A percentile compares a stretch with the other conserved stretches of the same genome.
Conservation (phyloP, 164 flowering plant genomes). For the Malania oleifera region DNA sequence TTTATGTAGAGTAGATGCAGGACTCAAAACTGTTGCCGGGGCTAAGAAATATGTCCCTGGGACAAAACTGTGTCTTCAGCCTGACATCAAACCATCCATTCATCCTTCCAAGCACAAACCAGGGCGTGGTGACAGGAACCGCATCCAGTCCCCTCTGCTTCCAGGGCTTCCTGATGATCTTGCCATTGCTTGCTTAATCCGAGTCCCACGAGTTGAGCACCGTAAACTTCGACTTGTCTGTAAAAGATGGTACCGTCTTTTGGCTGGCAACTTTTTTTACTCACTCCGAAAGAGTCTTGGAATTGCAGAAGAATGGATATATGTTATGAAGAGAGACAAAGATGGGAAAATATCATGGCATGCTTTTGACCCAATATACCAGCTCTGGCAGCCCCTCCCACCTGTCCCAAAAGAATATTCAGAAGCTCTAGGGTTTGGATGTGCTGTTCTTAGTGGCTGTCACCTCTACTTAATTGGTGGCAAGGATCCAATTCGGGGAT, state of each 20-base stretch:
- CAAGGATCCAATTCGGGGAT: slow-evolving; percentile 68
- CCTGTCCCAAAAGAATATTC: slow-evolving; percentile 77
- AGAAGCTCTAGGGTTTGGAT: slow-evolving; percentile 72
- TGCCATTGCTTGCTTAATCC: slow-evolving; percentile 83
- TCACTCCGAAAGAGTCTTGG: slow-evolving; percentile 68
- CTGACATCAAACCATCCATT: slow-evolving; percentile 66
- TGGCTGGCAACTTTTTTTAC: slow-evolving; percentile 73
- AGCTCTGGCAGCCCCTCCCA: slow-evolving; percentile 87
- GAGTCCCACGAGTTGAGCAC: slow-evolving; percentile 76
- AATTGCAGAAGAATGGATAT: slow-evolving; percentile 83
- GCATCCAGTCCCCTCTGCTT: slow-evolving; percentile 63
- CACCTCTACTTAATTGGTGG: slow-evolving; percentile 85
- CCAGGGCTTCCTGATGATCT: slow-evolving; percentile 97
- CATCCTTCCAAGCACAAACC: slow-evolving; percentile 59
- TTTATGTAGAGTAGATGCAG: slow-evolving; percentile 74
- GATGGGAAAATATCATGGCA: slow-evolving; percentile 81
- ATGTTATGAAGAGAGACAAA: slow-evolving; percentile 69
- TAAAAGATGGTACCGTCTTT: slow-evolving; percentile 82
- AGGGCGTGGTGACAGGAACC: slow-evolving; percentile 42
- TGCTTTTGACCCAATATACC: slow-evolving; percentile 77
- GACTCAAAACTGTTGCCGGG: slow-evolving; percentile 79
- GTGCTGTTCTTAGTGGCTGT: slow-evolving; percentile 79
- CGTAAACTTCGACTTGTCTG: slow-evolving; percentile 72
- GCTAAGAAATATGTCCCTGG: slow-evolving; percentile 76
- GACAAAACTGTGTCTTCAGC: slow-evolving; percentile 67